phyloP scores from a whole-genome alignment of 2,329 filamentous ascomycete species.

The Phialemonium atrogriseum region DNA sequence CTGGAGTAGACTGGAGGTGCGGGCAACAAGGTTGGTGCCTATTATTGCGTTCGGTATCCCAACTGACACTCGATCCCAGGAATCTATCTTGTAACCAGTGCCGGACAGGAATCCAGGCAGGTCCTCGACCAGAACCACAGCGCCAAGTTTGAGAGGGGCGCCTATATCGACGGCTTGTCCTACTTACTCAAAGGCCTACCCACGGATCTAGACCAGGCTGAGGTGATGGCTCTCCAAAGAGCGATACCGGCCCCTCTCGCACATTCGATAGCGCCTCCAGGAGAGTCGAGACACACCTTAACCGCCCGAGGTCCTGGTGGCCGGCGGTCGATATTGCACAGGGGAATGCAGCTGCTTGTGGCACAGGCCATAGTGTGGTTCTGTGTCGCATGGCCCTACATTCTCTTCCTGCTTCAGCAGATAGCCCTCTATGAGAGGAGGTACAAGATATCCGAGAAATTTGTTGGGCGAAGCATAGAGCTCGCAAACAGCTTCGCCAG shows the following conservation, averaged over 20 bases:
- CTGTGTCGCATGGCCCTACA: constrained; percentile 2
- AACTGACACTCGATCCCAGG: constrained; percentile 19
- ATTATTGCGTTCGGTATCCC: background rate
- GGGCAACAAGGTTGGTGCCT: constrained; percentile 10
- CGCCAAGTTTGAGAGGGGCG: constrained; percentile 43
- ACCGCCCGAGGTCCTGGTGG: too few species aligned
- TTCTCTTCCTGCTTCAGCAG: background rate
- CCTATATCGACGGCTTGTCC: constrained; percentile 55
- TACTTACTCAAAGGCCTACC: constrained; percentile 58
- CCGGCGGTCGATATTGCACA: background rate
- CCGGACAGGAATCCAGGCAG: constrained; percentile 28
- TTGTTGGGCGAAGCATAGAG: constrained; percentile 6
- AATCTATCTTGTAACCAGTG: constrained; percentile 33
- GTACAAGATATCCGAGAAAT: constrained; percentile 11
- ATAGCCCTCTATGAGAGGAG: constrained; percentile 7
- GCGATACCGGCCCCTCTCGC: constrained; percentile 34
- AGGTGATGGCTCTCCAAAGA: constrained; percentile 40
- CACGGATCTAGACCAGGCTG: constrained; percentile 43
- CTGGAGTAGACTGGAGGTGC: constrained; percentile 10
- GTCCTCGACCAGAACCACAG: constrained; percentile 23
- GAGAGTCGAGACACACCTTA: background rate
- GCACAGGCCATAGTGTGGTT: constrained; percentile 1
- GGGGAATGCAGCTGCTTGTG: background rate
- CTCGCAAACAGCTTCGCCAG: constrained; percentile 5
- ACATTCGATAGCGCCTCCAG: constrained; percentile 1